Percentiles rank a stretch among this genome's conserved stretches.
phyloP scores from a whole-genome alignment of 2,329 filamentous ascomycete genomes.

The Pyrenophora tritici-repentis region DNA sequence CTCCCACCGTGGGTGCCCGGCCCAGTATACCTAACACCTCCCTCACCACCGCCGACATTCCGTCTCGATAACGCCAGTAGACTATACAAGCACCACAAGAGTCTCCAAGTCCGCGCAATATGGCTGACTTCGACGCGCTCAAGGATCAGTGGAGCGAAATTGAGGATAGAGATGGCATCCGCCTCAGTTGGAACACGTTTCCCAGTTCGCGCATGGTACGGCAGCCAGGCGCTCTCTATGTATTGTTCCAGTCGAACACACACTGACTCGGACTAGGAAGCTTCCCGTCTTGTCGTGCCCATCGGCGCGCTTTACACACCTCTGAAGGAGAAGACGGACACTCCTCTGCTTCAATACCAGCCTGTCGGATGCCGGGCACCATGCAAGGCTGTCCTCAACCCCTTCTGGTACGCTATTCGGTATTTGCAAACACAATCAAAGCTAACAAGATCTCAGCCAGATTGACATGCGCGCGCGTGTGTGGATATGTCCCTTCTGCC shows the following conservation, averaged over 20 bases:
- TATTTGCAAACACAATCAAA: background rate
- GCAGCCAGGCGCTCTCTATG: conserved; percentile 40
- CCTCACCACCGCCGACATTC: conserved; percentile 26
- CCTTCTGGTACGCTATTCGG: conserved; percentile 74
- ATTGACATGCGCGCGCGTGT: conserved; percentile 82
- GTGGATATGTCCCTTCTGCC: conserved; percentile 89
- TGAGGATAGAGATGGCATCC: conserved; percentile 93
- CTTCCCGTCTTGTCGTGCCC: conserved; percentile 89
- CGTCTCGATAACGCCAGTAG: conserved; percentile 19
- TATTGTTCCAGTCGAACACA: conserved; percentile 19
- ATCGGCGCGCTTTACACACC: conserved; percentile 96
- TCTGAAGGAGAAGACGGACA: conserved; percentile 90
- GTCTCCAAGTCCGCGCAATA: conserved; percentile 49
- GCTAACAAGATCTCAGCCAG: conserved; percentile 59
- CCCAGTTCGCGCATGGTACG: conserved; percentile 98
- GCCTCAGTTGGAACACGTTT: conserved; percentile 98
- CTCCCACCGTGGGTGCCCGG: conserved; percentile 39
- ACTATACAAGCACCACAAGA: background rate
- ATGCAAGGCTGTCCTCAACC: conserved; percentile 93
- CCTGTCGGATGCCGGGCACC: conserved; percentile 96
- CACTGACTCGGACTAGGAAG: conserved; percentile 67
- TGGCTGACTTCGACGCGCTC: conserved; percentile 85
- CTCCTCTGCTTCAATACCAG: conserved; percentile 90
- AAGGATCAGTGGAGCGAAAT: conserved; percentile 97
- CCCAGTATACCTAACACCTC: conserved; percentile 4